Evolutionary conservation across 2,329 filamentous ascomycete species (phyloP), one percentile per base, ranked within the genome.

Genomic region (Arthrobotrys conoides): DNA sequence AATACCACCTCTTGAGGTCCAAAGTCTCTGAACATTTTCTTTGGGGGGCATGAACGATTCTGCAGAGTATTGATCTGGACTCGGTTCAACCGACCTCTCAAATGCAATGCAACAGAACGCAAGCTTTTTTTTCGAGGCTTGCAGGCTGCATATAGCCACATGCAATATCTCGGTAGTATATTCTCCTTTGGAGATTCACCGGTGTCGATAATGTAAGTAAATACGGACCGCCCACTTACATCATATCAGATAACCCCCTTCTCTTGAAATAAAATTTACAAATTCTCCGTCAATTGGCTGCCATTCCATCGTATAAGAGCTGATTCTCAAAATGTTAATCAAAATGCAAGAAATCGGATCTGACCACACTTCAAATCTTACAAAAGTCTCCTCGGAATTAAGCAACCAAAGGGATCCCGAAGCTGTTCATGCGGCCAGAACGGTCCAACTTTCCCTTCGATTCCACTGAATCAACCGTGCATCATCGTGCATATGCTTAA

Each of bases 401-500:
- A 57, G 16, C 2, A 18, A 3, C 27, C 5, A 16, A 30, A 33
- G 3, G 3, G 8, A 22, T 1, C 20, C 12, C 8, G 8, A 30
- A 27, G 5, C 20, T n/a, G n/a, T 27, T 33, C 46, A 38, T 57
- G 46, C 27, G 53, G 27, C 53, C 16, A 57, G 53, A 57, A 36
- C 30, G 27, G 20, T 36, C 53, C 18, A 36, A 18, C 8, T 12
- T 33, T 20, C 27, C 33, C 53, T 38, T 20, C 33, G 2, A 1
- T 5, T 8, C 9, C 53, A 24, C 36, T n/a, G 33, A 44, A 24
- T 33, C 41, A 61, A 61, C 55, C 55, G 33, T 44, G 55, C 55
- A 61, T 61, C 57, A 61, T 44, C 36, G 5, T 61, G 20, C 57
- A 44, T 24, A 44, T 61, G 57, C 53, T 59, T 59, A 44, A 61